Evolutionary conservation across 2,329 filamentous ascomycete species (phyloP).

Genomic region (Ramularia collo-cygni): DNA sequence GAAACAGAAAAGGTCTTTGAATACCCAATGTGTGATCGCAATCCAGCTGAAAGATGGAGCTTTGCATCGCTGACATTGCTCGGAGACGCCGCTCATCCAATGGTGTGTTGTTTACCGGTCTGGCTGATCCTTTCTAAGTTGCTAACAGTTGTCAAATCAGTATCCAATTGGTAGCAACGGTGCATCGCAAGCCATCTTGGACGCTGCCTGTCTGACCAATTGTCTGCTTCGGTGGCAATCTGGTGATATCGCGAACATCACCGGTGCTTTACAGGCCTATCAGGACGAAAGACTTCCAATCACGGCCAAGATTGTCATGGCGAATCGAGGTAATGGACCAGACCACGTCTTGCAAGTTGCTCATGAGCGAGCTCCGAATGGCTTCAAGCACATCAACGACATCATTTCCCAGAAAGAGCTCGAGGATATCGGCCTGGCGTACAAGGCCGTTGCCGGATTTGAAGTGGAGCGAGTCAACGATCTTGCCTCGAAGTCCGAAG

Average conservation of each 20-base stretch:
- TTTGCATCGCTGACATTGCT: slow-evolving; percentile 34
- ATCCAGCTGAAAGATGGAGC: slow-evolving; percentile 36
- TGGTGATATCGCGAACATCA: slow-evolving; percentile 21
- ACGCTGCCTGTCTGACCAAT: slow-evolving; percentile 35
- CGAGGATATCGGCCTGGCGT: slow-evolving; percentile 19
- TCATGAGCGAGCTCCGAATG: slow-evolving; percentile 39
- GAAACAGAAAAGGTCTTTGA: slow-evolving; percentile 39
- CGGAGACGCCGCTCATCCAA: slow-evolving; percentile 37
- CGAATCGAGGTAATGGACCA: slow-evolving; percentile 41
- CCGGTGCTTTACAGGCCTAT: slow-evolving; percentile 33
- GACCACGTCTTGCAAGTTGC: slow-evolving; percentile 43
- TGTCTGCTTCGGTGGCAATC: slow-evolving; percentile 24
- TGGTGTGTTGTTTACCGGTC: slow-evolving; percentile 14
- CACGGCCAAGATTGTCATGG: slow-evolving; percentile 42
- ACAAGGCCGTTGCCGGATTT: slow-evolving; percentile 40
- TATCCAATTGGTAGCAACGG: slow-evolving; percentile 42
- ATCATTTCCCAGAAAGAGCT: slow-evolving; percentile 21
- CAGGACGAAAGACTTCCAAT: slow-evolving; percentile 36
- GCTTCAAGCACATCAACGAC: slow-evolving; percentile 35
- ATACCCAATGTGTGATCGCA: slow-evolving; percentile 43
- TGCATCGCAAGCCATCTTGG: slow-evolving; percentile 40
- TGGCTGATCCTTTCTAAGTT: no score
- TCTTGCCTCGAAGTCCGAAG: slow-evolving; percentile 34
- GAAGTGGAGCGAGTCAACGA: slow-evolving; percentile 40
- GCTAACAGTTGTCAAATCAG: neutral